Base-by-base conservation (phyloP, 2,329 filamentous ascomycete genomes). In the Ophiostoma triangulosporum region DNA sequence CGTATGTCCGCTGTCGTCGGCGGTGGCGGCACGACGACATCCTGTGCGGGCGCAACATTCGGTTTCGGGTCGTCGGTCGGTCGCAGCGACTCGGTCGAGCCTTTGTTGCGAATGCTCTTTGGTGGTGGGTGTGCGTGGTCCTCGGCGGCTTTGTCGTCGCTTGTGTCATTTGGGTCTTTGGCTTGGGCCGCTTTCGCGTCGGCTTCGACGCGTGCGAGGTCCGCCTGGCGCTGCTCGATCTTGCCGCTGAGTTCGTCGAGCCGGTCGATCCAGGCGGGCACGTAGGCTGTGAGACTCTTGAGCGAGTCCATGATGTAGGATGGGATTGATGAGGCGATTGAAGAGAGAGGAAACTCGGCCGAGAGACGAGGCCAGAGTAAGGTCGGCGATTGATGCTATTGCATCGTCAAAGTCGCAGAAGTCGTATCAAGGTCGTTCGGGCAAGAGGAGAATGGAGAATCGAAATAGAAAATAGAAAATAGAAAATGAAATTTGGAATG, bases 221-320 rank as follows among this genome's bases (percentile, higher is more conserved):
- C 78, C 50, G 70, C 66, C 68, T 84, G 80, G 55, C 80, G 78
- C 61, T 75, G 70, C 55, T 78, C 73, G 55, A 84, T 80, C 64
- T 83, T 75, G 56, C 71, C 70, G 61, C 73, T 80, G 54, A 84
- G 72, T 51, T 81, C 75, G 57, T 81, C 76, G 45, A 84, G 71
- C 22, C 76, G 73, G 55, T 68, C 68, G 35, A 77, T 68, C 80
- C 80, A 84, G 63, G 76, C 73, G 15, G 80, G 80, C 40, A 81
- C 71, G 56, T 80, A 77, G 58, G 64, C 69, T 52, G 70, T 69
- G 35, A 84, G 69, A 55, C 73, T 73, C 53, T 69, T 73, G 53
- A 84, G 66, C 27, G 78, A 74, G 56, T 83, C 80, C 67, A 77
- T 75, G 32, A 32, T 17, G 48, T n/a, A 17, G 14, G n/a, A 17